Base-by-base conservation (phyloP, 441 rosid species). In the Gossypium trilobum region DNA sequence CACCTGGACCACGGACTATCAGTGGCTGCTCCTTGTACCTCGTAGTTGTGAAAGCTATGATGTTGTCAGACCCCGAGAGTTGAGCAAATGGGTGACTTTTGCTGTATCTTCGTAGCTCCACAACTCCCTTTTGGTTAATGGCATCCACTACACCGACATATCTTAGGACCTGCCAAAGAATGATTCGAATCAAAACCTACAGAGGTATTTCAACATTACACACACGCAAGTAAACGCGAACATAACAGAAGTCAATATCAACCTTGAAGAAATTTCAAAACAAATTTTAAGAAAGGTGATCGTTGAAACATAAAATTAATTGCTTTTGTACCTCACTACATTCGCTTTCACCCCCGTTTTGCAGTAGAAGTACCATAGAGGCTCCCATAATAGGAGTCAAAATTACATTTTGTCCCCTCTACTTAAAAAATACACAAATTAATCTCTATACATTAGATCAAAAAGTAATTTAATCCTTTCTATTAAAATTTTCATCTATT, bases 1-100 rank as follows among this genome's bases (percentile, higher is more conserved):
- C 97, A 68, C 99, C 99, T 4, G 99, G 99, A 3, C 99, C 99
- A 1, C 99, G 94, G 54, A 92, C 91, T 68, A 95, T 95, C 54
- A 95, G 78, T 51, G 99, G 97, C 73, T 92, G 97, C 44, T 88
- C 87, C 82, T 81, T 88, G 85, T 95, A 92, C 83, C 99, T 87
- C 65, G 74, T 84, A 3, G 97, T 95, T 52, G 97, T 90, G 89
- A 95, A 92, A 57, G 97, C 99, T 23, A 95, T 95, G 72, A 95
- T 95, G 82, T 95, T 95, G 56, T 95, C 99, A 0, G 97, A 89
- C 1, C 97, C 99, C 0, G 96, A 85, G 48, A 95, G 97, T 82
- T 92, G 99, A 8, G 95, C 97, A 64, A 95, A 95, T 8, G 97
- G 92, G 27, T 95, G 97, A 54, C 87, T 90, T 80, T 83, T 91